These are phyloP conservation scores for Tylopilus sp. DNA, from an alignment of 768 basidiomycete genomes.

Conservation along the genomic window DNA sequence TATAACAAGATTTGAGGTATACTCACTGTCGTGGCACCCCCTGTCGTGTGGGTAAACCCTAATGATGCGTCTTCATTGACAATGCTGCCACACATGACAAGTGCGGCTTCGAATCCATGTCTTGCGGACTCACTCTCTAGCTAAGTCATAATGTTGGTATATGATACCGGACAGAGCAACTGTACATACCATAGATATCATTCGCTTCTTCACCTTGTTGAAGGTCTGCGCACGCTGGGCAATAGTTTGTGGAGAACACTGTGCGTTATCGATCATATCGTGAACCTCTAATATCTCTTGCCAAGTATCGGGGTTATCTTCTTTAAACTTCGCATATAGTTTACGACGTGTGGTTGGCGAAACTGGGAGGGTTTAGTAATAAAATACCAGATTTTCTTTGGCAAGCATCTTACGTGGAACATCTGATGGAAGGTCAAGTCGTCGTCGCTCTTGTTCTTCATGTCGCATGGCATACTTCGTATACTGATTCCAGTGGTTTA, in stretches of 20 bases:
- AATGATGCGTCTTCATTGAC: conserved; percentile 2
- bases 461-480: not conserved
- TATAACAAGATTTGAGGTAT: not conserved
- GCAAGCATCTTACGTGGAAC: no score
- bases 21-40: not conserved
- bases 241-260: not conserved
- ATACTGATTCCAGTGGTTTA: conserved; percentile 6
- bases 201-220: not conserved
- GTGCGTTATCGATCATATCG: no score
- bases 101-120: not conserved
- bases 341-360: not conserved
- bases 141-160: not conserved
- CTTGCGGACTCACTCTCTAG: not conserved
- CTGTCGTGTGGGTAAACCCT: not conserved
- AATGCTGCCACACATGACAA: conserved; percentile 2
- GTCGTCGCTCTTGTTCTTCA: not conserved
- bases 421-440: no score
- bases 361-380: not conserved
- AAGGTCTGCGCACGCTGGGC: conserved; percentile 1
- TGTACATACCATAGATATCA: not conserved
- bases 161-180: not conserved
- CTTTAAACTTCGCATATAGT: not conserved
- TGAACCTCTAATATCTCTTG: conserved; percentile 23
- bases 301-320: not conserved
- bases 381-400: not conserved